phyloP scores from a whole-genome alignment of 768 basidiomycete genomes.

The Xanthoconium purpureum region DNA sequence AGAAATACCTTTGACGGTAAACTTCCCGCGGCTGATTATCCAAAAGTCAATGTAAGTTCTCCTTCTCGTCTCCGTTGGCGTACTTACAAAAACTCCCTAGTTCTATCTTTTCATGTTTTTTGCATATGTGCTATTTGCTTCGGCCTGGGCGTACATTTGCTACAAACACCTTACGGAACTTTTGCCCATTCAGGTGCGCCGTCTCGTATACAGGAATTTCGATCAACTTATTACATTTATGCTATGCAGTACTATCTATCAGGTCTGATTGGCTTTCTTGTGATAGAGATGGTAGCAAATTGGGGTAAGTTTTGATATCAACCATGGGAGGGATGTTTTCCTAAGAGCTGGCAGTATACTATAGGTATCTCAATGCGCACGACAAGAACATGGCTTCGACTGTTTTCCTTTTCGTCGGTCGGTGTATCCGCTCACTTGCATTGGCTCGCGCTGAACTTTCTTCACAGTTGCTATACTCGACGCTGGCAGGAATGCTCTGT shows the following conservation, averaged over 20 bases:
- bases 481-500: conserved; percentile 90
- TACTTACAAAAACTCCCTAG: conserved; percentile 35
- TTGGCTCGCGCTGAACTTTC: neutral
- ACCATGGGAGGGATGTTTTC: neutral
- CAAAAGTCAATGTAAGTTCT: conserved; percentile 86
- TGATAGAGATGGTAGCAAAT: conserved; percentile 93
- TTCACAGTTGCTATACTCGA: conserved; percentile 87
- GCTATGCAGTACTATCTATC: conserved; percentile 80
- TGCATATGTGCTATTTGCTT: conserved; percentile 66
- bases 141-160: conserved; percentile 81
- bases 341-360: conserved; percentile 59
- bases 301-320: conserved; percentile 54
- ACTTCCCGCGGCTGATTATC: conserved; percentile 91
- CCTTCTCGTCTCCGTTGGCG: neutral
- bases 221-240: neutral
- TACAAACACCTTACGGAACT: conserved; percentile 78
- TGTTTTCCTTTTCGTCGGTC: conserved; percentile 91
- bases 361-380: conserved; percentile 90
- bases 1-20: conserved; percentile 85
- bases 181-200: conserved; percentile 77
- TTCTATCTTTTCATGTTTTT: conserved; percentile 87
- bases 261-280: conserved; percentile 76
- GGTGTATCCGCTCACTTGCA: conserved; percentile 22
- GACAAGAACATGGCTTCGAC: conserved; percentile 70
- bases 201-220: neutral